These are phyloP conservation scores for Ogataea nitratoaversa DNA, from an alignment of 805 yeast genomes.

Conservation along the genomic window DNA sequence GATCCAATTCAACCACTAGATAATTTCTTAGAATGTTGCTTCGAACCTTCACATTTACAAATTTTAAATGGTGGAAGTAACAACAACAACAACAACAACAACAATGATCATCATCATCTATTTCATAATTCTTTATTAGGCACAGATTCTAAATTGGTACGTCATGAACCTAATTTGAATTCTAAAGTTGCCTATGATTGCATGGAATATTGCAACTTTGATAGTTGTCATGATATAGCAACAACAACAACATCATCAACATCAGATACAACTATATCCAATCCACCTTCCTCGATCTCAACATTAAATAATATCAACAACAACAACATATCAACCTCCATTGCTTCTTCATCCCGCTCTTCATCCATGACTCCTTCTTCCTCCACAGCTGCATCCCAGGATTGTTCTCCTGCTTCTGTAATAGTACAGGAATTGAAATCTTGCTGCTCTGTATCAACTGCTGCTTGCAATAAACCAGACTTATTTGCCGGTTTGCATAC, in stretches of 20 bases:
- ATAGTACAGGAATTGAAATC: neutral
- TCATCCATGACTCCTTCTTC: neutral
- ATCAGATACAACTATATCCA: neutral
- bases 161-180: neutral
- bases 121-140: no score
- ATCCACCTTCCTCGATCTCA: no score
- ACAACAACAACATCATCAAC: neutral
- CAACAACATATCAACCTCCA: neutral
- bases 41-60: constrained; percentile 21
- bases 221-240: constrained; percentile 13
- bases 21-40: constrained; percentile 21
- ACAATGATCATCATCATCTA: no score
- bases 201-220: constrained; percentile 24
- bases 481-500: no score
- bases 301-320: no score
- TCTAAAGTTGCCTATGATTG: constrained; percentile 14
- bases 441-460: neutral
- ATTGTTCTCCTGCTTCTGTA: neutral
- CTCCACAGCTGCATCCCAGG: neutral
- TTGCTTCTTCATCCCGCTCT: neutral
- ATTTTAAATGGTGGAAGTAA: neutral
- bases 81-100: neutral
- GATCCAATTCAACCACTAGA: constrained; percentile 13
- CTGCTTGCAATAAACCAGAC: neutral
- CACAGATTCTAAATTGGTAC: neutral